These are phyloP conservation scores for Lactarius pseudohatsudake DNA, from an alignment of 768 basidiomycete species.

Conservation along the genomic window DNA sequence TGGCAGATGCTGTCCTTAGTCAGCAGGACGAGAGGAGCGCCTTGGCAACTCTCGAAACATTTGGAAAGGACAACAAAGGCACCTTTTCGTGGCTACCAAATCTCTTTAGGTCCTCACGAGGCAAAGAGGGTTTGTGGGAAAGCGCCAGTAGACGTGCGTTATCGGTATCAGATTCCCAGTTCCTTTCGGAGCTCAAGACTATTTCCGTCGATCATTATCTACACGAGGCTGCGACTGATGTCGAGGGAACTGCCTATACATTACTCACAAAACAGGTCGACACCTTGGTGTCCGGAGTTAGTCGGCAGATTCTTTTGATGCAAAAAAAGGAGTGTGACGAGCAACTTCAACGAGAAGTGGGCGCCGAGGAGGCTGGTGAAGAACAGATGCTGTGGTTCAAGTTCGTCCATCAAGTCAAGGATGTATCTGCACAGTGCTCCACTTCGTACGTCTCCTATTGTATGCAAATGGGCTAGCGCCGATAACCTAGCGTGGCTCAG, in stretches of 20 bases:
- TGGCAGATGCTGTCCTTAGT: not conserved
- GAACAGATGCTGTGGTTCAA: not conserved
- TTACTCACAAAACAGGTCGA: slow-evolving; percentile 2
- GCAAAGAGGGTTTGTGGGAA: not conserved
- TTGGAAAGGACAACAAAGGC: not conserved
- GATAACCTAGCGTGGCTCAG: not conserved
- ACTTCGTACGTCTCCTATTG: not conserved
- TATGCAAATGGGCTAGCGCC: no score
- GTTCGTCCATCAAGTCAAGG: not conserved
- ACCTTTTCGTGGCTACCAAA: not conserved
- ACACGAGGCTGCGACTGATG: not conserved
- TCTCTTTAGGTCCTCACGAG: not conserved
- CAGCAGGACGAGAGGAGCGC: not conserved
- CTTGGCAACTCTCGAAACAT: not conserved
- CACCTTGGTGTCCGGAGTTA: not conserved
- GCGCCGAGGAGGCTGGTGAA: not conserved
- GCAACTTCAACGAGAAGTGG: slow-evolving; percentile 7
- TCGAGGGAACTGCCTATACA: not conserved
- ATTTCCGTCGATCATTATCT: not conserved
- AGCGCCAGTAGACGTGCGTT: not conserved
- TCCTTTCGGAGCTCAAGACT: slow-evolving; percentile 1
- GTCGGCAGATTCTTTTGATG: not conserved
- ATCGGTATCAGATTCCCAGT: not conserved
- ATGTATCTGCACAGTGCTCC: not conserved
- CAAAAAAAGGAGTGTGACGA: slow-evolving; percentile 11